Percentiles rank a stretch among this genome's conserved stretches.
Conservation (phyloP, 371 early-diverging fungal genomes). For the Saksenaea vasiformis region DNA sequence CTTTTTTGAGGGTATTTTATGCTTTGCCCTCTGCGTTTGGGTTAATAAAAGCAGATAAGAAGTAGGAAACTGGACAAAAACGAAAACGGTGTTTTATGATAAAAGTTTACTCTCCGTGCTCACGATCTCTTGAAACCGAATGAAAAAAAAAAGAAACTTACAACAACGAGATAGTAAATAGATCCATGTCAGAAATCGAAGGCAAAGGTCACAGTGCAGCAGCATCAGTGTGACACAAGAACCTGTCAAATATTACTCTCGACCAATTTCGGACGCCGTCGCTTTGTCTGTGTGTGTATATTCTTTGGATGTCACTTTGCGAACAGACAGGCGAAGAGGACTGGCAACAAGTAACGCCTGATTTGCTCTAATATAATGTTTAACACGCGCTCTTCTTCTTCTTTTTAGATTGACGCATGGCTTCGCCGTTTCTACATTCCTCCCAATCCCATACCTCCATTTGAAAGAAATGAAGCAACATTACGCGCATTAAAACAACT, state of each 20-base stretch:
- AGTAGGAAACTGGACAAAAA: no score
- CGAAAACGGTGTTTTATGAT: no score
- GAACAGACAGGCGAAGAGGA: not conserved
- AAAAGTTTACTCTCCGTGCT: no score
- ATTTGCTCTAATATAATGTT: not conserved
- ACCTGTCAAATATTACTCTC: not conserved
- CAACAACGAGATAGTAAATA: no score
- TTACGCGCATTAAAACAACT: slow-evolving; percentile 12
- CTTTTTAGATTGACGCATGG: slow-evolving; percentile 15
- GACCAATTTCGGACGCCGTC: not conserved
- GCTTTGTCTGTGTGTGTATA: not conserved
- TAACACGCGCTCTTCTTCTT: not conserved
- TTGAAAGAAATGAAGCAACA: slow-evolving; percentile 9
- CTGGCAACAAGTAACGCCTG: not conserved
- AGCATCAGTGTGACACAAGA: not conserved
- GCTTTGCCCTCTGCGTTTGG: no score
- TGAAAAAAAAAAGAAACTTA: no score
- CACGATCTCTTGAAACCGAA: no score
- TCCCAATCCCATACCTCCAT: slow-evolving; percentile 3
- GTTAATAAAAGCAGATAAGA: no score
- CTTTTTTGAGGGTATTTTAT: no score
- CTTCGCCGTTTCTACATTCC: slow-evolving; percentile 13
- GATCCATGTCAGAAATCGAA: no score
- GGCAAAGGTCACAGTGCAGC: not conserved
- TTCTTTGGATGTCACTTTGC: not conserved